phyloP scores from a whole-genome alignment of 306 rosid genomes.

The Vicia sativa region DNA sequence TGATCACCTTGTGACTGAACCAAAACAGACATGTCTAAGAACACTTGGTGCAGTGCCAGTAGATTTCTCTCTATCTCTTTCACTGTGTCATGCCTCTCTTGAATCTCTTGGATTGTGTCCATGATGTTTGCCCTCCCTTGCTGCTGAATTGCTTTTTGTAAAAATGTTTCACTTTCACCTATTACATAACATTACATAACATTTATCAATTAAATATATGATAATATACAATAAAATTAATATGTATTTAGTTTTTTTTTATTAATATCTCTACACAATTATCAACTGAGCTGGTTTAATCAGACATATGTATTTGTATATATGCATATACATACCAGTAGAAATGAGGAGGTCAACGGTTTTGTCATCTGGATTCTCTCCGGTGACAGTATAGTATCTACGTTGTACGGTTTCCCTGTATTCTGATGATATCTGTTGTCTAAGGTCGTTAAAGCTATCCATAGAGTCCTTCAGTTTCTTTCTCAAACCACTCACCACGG shows the following conservation, averaged over 20 bases:
- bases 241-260: too few species aligned
- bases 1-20: constrained; percentile 87
- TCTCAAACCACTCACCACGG: constrained; percentile 72
- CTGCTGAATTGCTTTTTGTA: constrained; percentile 82
- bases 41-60: constrained; percentile 84
- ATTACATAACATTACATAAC: background rate
- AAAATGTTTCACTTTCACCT: constrained; percentile 92
- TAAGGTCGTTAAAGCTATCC: constrained; percentile 70
- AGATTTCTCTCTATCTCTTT: constrained; percentile 82
- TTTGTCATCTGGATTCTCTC: constrained; percentile 85
- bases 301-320: too few species aligned
- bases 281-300: too few species aligned
- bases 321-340: constrained; percentile 49
- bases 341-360: constrained; percentile 87
- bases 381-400: constrained; percentile 85
- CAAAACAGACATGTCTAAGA: constrained; percentile 92
- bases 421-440: constrained; percentile 80
- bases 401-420: constrained; percentile 87
- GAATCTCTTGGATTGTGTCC: constrained; percentile 83
- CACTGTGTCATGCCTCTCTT: constrained; percentile 87
- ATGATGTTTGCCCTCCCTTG: constrained; percentile 78
- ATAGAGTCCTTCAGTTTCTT: constrained; percentile 80
- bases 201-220: background rate
- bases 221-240: background rate
- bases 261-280: too few species aligned